phyloP scores from a whole-genome alignment of 768 basidiomycete genomes.

The Hortiboletus flavorubellus region DNA sequence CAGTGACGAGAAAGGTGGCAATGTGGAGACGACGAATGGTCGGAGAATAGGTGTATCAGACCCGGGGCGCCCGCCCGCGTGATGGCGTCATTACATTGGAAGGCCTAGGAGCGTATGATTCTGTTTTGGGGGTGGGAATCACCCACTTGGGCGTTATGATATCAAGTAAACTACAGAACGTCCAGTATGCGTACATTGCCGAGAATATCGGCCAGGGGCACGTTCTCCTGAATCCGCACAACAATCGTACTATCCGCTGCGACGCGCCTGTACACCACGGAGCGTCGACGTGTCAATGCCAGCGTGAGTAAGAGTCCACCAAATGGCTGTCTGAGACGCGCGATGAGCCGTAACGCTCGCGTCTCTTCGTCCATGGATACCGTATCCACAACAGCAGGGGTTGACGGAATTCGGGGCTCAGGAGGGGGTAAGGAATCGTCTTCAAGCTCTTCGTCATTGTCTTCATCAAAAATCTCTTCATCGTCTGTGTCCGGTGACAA shows the following conservation, averaged over 20 bases:
- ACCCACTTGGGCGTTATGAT: too few species aligned
- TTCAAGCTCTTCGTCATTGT: neutral
- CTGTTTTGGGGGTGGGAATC: too few species aligned
- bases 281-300: neutral
- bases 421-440: neutral
- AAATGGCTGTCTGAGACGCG: neutral
- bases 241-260: neutral
- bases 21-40: neutral
- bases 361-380: neutral
- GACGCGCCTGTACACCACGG: neutral
- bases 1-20: too few species aligned
- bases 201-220: too few species aligned
- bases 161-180: too few species aligned
- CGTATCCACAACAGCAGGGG: too few species aligned
- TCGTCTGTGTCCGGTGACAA: neutral
- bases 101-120: neutral
- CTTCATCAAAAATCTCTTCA: neutral
- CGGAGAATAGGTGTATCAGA: neutral
- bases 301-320: neutral
- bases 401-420: too few species aligned
- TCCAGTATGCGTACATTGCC: too few species aligned
- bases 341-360: neutral
- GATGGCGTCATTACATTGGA: conserved; percentile 3
- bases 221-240: neutral
- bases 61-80: neutral